Conservation (phyloP, 345 rosid genomes). For the Mercurialis annua region DNA sequence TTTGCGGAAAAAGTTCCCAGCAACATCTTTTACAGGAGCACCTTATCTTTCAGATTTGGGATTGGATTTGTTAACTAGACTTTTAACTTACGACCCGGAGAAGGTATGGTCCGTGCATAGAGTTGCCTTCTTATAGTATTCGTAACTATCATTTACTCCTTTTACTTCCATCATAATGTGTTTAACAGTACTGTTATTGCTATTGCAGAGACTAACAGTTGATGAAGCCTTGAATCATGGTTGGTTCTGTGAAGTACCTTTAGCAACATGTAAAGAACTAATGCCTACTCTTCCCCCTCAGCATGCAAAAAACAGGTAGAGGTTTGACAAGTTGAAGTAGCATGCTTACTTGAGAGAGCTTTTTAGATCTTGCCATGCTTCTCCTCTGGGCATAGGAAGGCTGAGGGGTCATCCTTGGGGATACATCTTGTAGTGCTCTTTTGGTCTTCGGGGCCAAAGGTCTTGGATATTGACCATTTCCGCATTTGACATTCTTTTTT, state of each 20-base stretch:
- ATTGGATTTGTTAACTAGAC: slow-evolving; percentile 65
- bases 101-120: slow-evolving; percentile 37
- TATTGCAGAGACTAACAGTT: slow-evolving; percentile 69
- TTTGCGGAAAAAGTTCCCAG: slow-evolving; percentile 81
- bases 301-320: slow-evolving; percentile 31
- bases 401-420: background rate
- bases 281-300: slow-evolving; percentile 73
- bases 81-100: slow-evolving; percentile 69
- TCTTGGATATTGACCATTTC: slow-evolving; percentile 9
- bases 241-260: slow-evolving; percentile 82
- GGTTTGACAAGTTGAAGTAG: slow-evolving; percentile 10
- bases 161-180: background rate
- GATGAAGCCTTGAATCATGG: slow-evolving; percentile 73
- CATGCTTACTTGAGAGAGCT: slow-evolving; percentile 8
- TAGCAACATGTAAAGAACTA: slow-evolving; percentile 64
- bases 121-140: too few species aligned
- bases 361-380: background rate
- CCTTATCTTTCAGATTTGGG: slow-evolving; percentile 77
- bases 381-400: background rate
- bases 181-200: slow-evolving; percentile 15
- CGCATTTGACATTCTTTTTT: background rate
- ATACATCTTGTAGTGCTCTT: background rate
- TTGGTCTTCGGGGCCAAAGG: background rate
- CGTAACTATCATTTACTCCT: background rate
- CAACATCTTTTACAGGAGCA: slow-evolving; percentile 62